Conservation (phyloP, 2,329 filamentous ascomycete species). For the Fusarium sp. region DNA sequence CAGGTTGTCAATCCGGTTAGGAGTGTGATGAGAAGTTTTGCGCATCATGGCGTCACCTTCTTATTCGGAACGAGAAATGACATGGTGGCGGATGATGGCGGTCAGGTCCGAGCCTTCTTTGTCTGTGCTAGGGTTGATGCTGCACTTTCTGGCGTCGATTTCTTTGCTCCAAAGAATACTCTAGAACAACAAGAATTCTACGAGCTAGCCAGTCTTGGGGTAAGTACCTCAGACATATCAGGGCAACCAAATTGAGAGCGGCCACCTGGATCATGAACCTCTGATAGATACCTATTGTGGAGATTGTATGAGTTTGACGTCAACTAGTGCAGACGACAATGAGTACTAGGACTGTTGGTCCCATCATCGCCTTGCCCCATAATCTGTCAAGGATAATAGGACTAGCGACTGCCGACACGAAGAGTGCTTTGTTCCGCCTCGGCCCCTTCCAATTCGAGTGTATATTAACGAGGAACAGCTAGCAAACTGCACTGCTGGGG, state of each 20-base stretch:
- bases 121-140: background rate
- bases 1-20: background rate
- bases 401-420: constrained; percentile 6
- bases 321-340: background rate
- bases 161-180: background rate
- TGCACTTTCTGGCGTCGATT: background rate
- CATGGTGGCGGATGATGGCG: background rate
- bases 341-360: constrained; percentile 8
- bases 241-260: background rate
- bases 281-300: constrained; percentile 1
- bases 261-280: background rate
- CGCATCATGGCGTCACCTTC: background rate
- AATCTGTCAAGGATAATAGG: constrained; percentile 11
- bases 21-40: background rate
- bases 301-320: constrained; percentile 12
- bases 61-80: background rate
- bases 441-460: constrained; percentile 24
- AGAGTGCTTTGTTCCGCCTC: constrained; percentile 17
- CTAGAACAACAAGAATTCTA: background rate
- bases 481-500: constrained; percentile 6
- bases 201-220: background rate
- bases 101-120: background rate
- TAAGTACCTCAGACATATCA: background rate
- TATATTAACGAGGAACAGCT: constrained; percentile 1
- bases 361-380: constrained; percentile 20